Conservation (phyloP, 2,329 filamentous ascomycete genomes). For the Tolypocladium ophioglossoides region DNA sequence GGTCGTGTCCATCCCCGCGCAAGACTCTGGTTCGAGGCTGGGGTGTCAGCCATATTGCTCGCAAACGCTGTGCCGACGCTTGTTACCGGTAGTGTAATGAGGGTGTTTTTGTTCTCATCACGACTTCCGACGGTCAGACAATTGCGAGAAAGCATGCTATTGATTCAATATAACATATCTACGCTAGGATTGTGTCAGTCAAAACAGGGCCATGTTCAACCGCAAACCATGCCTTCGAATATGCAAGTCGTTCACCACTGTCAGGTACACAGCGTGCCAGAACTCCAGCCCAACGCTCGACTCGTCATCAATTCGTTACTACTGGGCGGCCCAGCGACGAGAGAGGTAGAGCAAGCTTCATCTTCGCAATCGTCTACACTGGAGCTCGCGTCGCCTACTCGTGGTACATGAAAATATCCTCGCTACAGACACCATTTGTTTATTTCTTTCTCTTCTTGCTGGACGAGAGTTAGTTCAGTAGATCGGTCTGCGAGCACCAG, state of each 20-base stretch:
- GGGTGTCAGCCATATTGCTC: background rate
- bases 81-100: background rate
- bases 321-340: background rate
- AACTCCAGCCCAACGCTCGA: background rate
- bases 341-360: background rate
- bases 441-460: constrained; percentile 6
- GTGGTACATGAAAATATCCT: background rate
- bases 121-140: too few species aligned
- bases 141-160: too few species aligned
- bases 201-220: background rate
- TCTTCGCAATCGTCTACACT: background rate
- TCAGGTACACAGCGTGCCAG: background rate
- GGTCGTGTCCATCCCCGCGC: background rate
- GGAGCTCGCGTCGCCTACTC: background rate
- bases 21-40: background rate
- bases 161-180: background rate
- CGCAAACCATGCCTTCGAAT: background rate
- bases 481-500: background rate
- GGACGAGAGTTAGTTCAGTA: background rate
- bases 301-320: background rate
- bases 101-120: background rate
- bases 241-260: background rate
- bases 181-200: background rate
- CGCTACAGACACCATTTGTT: background rate
- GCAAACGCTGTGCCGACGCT: background rate